Conservation (phyloP, 164 flowering plant genomes). For the Pachysandra terminalis region DNA sequence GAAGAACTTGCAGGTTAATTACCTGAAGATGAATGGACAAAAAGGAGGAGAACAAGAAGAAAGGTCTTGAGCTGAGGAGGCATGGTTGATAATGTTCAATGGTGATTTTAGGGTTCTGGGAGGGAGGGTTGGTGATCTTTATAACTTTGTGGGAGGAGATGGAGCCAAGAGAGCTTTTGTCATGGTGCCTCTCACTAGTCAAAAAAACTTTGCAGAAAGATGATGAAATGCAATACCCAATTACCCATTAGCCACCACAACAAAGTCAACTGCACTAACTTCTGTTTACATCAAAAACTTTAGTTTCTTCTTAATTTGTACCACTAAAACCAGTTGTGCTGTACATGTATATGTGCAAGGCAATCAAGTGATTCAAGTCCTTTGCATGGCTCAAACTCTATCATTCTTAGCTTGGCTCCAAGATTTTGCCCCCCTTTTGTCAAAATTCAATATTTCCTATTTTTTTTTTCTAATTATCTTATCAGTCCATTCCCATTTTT, state of each 20-base stretch:
- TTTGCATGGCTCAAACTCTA: slow-evolving; percentile 40
- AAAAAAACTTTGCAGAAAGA: slow-evolving; percentile 27
- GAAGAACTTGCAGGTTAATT: slow-evolving; percentile 8
- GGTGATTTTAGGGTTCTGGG: slow-evolving; percentile 3
- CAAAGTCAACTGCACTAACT: slow-evolving; percentile 49
- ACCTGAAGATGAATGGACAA: slow-evolving; percentile 29
- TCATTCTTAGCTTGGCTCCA: slow-evolving; percentile 25
- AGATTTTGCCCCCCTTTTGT: background rate
- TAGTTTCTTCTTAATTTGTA: too few relatives aligned
- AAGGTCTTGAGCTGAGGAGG: slow-evolving; percentile 18
- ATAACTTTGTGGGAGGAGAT: slow-evolving; percentile 6
- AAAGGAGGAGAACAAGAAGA: slow-evolving; percentile 20
- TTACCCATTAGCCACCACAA: slow-evolving; percentile 17
- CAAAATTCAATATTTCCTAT: slow-evolving; percentile 16
- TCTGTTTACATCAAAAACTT: slow-evolving; percentile 15
- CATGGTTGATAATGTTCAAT: slow-evolving; percentile 21
- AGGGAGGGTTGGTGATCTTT: slow-evolving; percentile 22
- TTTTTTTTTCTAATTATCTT: slow-evolving; percentile 27
- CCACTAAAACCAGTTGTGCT: too few relatives aligned
- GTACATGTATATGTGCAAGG: slow-evolving; percentile 22
- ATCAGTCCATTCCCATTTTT: slow-evolving; percentile 7
- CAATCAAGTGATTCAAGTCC: slow-evolving; percentile 5
- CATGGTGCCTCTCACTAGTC: slow-evolving; percentile 43
- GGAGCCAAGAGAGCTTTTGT: too few relatives aligned
- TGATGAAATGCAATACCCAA: slow-evolving; percentile 33